Percentiles rank a stretch among this genome's conserved stretches.
These are phyloP conservation scores for Apiosordaria backusii DNA, from an alignment of 495 filamentous ascomycete genomes.

Conservation along the genomic window DNA sequence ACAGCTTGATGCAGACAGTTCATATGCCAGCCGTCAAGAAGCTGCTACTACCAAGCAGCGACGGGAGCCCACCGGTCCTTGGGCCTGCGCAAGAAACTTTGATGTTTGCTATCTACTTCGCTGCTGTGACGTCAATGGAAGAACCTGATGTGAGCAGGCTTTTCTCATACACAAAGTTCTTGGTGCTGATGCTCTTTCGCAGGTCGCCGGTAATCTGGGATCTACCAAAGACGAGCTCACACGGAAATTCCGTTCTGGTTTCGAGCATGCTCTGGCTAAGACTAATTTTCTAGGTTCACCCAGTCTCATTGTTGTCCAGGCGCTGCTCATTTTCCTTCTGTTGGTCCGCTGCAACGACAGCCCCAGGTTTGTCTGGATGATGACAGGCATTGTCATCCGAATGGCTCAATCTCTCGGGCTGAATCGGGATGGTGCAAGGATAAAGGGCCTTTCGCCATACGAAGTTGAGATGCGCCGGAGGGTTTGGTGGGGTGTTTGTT, in stretches of 20 bases:
- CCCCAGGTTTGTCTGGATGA: slow-evolving; percentile 52
- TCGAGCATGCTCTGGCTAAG: slow-evolving; percentile 53
- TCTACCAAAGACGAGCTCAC: slow-evolving; percentile 47
- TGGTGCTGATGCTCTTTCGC: slow-evolving; percentile 14
- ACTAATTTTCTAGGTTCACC: slow-evolving; percentile 50
- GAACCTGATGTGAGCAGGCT: slow-evolving; percentile 47
- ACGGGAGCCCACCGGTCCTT: slow-evolving; percentile 31
- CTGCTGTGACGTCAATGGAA: slow-evolving; percentile 55
- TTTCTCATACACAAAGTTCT: not conserved
- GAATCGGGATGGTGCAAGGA: slow-evolving; percentile 43
- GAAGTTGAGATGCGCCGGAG: slow-evolving; percentile 49
- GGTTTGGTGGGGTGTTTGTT: slow-evolving; percentile 46
- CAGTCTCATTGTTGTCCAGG: slow-evolving; percentile 45
- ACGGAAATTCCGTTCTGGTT: slow-evolving; percentile 50
- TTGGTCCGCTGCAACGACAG: slow-evolving; percentile 50
- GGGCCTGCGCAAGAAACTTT: slow-evolving; percentile 52
- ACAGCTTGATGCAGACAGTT: slow-evolving; percentile 45
- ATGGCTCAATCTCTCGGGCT: slow-evolving; percentile 50
- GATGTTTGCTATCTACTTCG: slow-evolving; percentile 60
- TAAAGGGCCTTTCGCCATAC: slow-evolving; percentile 42
- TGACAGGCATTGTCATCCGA: slow-evolving; percentile 49
- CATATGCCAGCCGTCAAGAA: slow-evolving; percentile 52
- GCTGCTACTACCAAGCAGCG: slow-evolving; percentile 41
- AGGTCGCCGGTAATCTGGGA: slow-evolving; percentile 50
- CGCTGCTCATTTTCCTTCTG: slow-evolving; percentile 46